Evolutionary conservation across 2,329 filamentous ascomycete species (phyloP).

Genomic region (Penicillium sp.): DNA sequence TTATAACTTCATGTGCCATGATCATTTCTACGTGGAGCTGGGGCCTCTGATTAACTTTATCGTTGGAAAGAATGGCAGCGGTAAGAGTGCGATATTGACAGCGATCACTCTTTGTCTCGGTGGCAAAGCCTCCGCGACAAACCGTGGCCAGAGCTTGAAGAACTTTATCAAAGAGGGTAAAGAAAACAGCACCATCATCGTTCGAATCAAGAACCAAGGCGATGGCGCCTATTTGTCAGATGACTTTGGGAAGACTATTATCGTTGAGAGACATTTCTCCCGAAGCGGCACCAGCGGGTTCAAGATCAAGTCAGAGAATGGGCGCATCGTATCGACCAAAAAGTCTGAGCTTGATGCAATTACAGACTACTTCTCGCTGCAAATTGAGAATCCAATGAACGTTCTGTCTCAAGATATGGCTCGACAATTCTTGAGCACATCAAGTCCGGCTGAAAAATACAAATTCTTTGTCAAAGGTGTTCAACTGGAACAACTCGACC

Average conservation of each 20-base stretch:
- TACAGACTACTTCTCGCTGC: constrained; percentile 85
- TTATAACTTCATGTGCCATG: constrained; percentile 95
- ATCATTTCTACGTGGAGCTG: constrained; percentile 75
- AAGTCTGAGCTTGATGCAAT: constrained; percentile 88
- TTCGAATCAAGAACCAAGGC: constrained; percentile 89
- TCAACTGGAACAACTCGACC: constrained; percentile 85
- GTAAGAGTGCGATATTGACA: constrained; percentile 93
- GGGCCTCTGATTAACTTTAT: constrained; percentile 97
- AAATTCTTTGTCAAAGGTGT: constrained; percentile 95
- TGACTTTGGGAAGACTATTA: constrained; percentile 78
- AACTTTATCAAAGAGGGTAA: constrained; percentile 86
- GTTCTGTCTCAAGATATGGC: constrained; percentile 94
- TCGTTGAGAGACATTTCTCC: constrained; percentile 86
- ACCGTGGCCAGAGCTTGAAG: constrained; percentile 85
- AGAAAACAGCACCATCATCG: constrained; percentile 68
- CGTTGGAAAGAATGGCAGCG: constrained; percentile 94
- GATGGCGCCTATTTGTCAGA: constrained; percentile 79
- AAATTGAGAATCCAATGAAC: constrained; percentile 96
- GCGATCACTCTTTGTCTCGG: constrained; percentile 93
- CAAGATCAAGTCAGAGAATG: constrained; percentile 75
- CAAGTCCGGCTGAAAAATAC: constrained; percentile 82
- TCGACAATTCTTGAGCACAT: constrained; percentile 84
- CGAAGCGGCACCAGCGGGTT: constrained; percentile 74
- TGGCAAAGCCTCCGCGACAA: constrained; percentile 88
- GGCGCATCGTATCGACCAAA: constrained; percentile 73